phyloP scores from a whole-genome alignment of 768 basidiomycete genomes.

The Boletellus sp. region DNA sequence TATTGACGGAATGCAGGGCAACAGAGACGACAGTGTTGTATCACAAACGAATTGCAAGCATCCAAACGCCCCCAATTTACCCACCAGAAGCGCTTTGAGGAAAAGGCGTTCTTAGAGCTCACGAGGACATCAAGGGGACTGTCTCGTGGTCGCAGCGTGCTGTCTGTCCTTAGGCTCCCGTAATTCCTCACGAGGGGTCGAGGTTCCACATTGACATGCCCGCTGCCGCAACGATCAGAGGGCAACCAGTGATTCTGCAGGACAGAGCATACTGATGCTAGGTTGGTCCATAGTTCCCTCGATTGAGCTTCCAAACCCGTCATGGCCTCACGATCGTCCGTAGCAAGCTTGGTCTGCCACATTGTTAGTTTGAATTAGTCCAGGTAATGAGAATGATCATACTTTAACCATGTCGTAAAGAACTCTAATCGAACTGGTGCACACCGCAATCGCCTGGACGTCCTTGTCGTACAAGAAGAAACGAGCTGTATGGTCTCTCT shows the following conservation, averaged over 20 bases:
- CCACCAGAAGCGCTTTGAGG: too few relatives aligned
- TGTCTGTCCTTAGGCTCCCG: too few relatives aligned
- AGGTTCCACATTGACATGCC: slow-evolving; percentile 4
- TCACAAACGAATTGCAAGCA: too few relatives aligned
- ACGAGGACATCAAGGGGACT: too few relatives aligned
- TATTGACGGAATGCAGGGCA: too few relatives aligned
- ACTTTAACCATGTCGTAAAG: slow-evolving; percentile 6
- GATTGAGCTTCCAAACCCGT: slow-evolving; percentile 7
- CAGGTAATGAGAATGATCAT: neutral
- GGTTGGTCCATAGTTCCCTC: neutral
- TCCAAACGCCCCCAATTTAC: too few relatives aligned
- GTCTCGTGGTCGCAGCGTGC: too few relatives aligned
- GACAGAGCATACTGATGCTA: neutral
- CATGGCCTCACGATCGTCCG: slow-evolving; percentile 4
- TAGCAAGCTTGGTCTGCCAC: slow-evolving; percentile 6
- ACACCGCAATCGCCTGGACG: slow-evolving; percentile 3
- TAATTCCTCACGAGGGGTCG: too few relatives aligned
- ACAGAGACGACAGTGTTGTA: too few relatives aligned
- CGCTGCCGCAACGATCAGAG: slow-evolving; percentile 1
- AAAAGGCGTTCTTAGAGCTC: too few relatives aligned
- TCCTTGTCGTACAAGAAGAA: slow-evolving; percentile 8
- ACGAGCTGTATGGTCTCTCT: neutral
- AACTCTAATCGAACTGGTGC: slow-evolving; percentile 4
- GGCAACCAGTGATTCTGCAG: neutral
- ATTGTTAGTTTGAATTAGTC: neutral